Conservation (phyloP, 495 filamentous ascomycete species). For the Xylaria bambusicola region DNA sequence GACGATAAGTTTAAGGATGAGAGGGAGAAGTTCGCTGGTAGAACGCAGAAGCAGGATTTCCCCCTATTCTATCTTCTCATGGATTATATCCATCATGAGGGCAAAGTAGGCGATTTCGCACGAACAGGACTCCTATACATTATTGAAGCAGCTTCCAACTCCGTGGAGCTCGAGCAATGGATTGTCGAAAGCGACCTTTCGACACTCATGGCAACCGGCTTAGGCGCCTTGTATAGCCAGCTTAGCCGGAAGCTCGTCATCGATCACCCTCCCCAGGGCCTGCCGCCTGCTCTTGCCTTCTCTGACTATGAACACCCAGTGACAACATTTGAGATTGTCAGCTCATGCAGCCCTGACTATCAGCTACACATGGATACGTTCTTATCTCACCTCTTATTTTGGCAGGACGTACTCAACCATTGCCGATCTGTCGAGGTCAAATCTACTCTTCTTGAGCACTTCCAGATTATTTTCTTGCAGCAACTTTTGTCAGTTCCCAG, state of each 20-base stretch:
- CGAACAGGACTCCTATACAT: constrained; percentile 93
- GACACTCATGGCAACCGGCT: constrained; percentile 92
- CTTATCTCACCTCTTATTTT: constrained; percentile 90
- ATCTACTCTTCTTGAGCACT: constrained; percentile 91
- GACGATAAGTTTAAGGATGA: constrained; percentile 48
- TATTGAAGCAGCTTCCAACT: constrained; percentile 87
- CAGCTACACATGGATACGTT: constrained; percentile 87
- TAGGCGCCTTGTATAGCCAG: constrained; percentile 95
- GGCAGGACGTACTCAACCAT: constrained; percentile 97
- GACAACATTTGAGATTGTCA: constrained; percentile 66
- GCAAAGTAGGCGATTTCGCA: constrained; percentile 94
- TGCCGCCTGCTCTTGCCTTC: constrained; percentile 79
- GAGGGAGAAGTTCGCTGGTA: constrained; percentile 74
- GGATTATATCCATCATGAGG: constrained; percentile 93
- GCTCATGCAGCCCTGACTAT: constrained; percentile 67
- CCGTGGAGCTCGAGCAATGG: constrained; percentile 84
- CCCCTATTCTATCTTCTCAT: constrained; percentile 93
- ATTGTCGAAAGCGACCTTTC: constrained; percentile 95
- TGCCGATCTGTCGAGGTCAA: constrained; percentile 90
- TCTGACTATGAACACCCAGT: constrained; percentile 75
- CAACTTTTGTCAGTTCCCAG: constrained; percentile 76
- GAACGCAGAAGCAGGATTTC: constrained; percentile 89
- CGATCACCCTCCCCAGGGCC: constrained; percentile 59
- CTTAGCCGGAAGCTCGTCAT: constrained; percentile 75
- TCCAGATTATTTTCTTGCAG: constrained; percentile 93